Base-by-base conservation (phyloP, 2,329 filamentous ascomycete genomes). In the Botrytis squamosa region DNA sequence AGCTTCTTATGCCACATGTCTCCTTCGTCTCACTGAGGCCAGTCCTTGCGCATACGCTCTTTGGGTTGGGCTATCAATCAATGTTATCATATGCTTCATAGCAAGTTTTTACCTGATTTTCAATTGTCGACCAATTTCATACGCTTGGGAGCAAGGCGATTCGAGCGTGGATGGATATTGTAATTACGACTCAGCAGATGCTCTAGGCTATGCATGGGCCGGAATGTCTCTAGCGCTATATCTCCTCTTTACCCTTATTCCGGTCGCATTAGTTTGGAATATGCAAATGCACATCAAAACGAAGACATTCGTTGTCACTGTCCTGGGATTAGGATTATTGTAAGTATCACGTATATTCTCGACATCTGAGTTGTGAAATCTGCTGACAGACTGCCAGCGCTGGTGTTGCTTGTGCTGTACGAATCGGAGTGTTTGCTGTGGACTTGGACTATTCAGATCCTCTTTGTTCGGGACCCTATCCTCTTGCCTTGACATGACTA, bases 221-320 rank as follows among this genome's bases (percentile, higher is more conserved):
- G 72, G 66, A 38, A 7, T 73, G 1, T 65, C 66, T 12, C 57
- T 73, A 9, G 66, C 57, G 14, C 46, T 73, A 38, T 70, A 73
- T 29, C 44, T 65, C 25, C 57, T 73, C 22, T 60, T 71, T 42
- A 70, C 63, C 16, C 33, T 73, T 3, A 57, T 71, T 44, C 72
- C 72, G 3, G 68, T 71, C 33, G 42, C 63, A 25, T 40, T 73
- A 20, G 66, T 73, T 63, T 73, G 72, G 72, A 33, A 71, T 44
- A 69, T 73, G 66, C 66, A 73, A 49, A 73, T 73, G 72, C 52
- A 71, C 22, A 42, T 64, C 29, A 70, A 65, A 20, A 71, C 60
- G 14, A 73, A 73, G 67, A 29, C 42, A 1, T 71, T 71, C 5
- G 67, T 73, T 20, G 49, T 71, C 44, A 22, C 46, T 10, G 66